These are phyloP conservation scores for Lindgomyces ingoldianus DNA, from an alignment of 495 filamentous ascomycete genomes.

Conservation along the genomic window DNA sequence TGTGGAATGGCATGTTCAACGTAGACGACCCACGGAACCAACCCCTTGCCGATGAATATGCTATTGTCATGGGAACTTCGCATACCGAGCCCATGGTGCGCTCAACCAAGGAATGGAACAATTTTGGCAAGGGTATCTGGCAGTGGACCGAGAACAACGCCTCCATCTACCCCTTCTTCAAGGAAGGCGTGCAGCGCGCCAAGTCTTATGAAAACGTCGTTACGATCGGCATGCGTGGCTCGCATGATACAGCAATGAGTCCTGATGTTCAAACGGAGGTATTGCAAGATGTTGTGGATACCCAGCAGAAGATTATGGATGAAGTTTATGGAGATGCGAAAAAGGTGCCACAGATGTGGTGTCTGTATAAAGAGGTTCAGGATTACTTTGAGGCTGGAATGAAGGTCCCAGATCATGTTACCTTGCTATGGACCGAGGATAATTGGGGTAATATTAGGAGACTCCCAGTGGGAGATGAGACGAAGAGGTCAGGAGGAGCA, in stretches of 20 bases:
- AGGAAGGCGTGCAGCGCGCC: conserved; percentile 64
- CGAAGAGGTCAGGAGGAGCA: conserved; percentile 60
- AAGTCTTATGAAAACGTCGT: conserved; percentile 65
- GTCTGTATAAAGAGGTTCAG: conserved; percentile 52
- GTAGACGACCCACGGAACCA: conserved; percentile 69
- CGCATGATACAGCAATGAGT: conserved; percentile 62
- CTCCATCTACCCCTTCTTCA: conserved; percentile 66
- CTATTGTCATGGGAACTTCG: conserved; percentile 69
- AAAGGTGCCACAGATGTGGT: conserved; percentile 70
- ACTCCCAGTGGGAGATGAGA: conserved; percentile 65
- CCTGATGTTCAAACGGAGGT: conserved; percentile 59
- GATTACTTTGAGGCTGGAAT: conserved; percentile 67
- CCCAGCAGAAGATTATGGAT: conserved; percentile 59
- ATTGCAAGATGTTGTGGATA: conserved; percentile 59
- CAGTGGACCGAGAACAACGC: conserved; percentile 66
- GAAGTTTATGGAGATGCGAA: conserved; percentile 58
- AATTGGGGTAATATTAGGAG: conserved; percentile 71
- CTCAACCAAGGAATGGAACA: conserved; percentile 68
- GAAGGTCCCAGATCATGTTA: conserved; percentile 69
- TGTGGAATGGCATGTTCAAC: conserved; percentile 70
- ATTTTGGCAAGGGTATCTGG: conserved; percentile 60
- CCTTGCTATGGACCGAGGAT: conserved; percentile 73
- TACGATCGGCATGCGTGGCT: conserved; percentile 75
- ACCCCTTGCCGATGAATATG: conserved; percentile 68
- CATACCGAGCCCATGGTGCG: conserved; percentile 77